These are phyloP conservation scores for Bryoerythrophyllum caledonicum DNA, from an alignment of 225 moss, liverwort and hornwort genomes.

Conservation along the genomic window DNA sequence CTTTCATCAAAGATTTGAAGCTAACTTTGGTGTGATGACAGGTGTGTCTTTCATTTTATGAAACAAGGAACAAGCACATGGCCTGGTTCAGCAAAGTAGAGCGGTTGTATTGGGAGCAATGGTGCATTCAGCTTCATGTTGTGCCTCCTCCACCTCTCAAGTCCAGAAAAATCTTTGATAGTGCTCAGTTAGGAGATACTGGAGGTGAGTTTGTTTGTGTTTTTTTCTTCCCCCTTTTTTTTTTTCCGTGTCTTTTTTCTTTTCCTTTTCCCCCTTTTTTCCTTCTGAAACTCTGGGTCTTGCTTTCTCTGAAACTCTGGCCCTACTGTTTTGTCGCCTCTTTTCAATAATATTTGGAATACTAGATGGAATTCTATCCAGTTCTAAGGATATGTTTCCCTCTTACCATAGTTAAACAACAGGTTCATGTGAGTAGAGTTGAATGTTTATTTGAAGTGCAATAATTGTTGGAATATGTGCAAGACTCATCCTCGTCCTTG, in stretches of 20 bases:
- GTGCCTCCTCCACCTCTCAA: constrained; percentile 55
- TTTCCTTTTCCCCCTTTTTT: no score
- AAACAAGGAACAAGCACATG: constrained; percentile 74
- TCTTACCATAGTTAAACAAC: no score
- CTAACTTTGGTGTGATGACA: constrained; percentile 19
- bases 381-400: no score
- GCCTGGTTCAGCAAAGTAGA: constrained; percentile 85
- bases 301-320: neutral
- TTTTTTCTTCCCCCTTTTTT: neutral
- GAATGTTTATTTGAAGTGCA: no score
- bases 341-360: neutral
- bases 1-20: neutral
- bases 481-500: constrained; percentile 1
- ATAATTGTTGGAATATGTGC: neutral
- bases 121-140: constrained; percentile 83
- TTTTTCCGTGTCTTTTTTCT: no score
- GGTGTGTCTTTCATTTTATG: constrained; percentile 82
- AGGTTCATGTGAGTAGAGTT: no score
- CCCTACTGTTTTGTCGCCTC: neutral
- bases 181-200: constrained; percentile 41
- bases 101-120: constrained; percentile 81
- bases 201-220: constrained; percentile 29
- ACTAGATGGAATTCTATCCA: no score
- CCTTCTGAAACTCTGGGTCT: neutral
- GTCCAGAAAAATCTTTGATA: constrained; percentile 48